Evolutionary conservation across 129 eudicot genomes (phyloP).

Genomic region (Escallonia rubra): DNA sequence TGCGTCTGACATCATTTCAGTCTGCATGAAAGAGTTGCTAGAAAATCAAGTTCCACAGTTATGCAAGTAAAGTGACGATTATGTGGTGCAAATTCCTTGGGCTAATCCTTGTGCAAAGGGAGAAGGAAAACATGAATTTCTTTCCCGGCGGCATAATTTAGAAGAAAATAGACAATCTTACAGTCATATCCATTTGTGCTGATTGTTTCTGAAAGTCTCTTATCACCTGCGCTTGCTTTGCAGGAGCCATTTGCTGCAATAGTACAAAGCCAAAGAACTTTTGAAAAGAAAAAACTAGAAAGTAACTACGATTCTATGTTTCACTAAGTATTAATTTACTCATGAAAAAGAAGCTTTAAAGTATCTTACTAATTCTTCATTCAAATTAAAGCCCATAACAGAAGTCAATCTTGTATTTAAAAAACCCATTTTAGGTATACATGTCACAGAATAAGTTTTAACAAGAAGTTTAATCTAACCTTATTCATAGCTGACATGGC

Average conservation of each 20-base stretch:
- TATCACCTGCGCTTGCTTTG: conserved; percentile 80
- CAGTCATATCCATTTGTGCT: conserved; percentile 99
- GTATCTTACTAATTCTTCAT: not conserved
- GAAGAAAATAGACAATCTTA: conserved; percentile 41
- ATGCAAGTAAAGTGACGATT: not conserved
- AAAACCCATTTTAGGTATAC: not conserved
- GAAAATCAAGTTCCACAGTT: not conserved
- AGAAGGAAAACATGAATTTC: not conserved
- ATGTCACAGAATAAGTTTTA: not conserved
- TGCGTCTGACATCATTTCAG: conserved; percentile 98
- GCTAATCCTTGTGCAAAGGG: not conserved
- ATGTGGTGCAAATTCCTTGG: not conserved
- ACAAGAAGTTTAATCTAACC: conserved; percentile 30
- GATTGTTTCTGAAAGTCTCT: conserved; percentile 95
- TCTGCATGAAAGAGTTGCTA: conserved; percentile 38
- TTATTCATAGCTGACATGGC: conserved; percentile 98
- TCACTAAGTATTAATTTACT: not conserved
- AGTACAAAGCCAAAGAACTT: conserved; percentile 5
- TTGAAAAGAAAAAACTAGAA: not conserved
- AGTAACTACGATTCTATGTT: not conserved
- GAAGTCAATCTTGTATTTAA: not conserved
- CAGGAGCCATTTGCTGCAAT: conserved; percentile 96
- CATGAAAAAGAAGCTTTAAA: no score
- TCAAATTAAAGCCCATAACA: not conserved
- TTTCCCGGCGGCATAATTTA: not conserved